Evolutionary conservation across 192 early-diverging fungal genomes (phyloP).

Genomic region (Gigaspora rosea): DNA sequence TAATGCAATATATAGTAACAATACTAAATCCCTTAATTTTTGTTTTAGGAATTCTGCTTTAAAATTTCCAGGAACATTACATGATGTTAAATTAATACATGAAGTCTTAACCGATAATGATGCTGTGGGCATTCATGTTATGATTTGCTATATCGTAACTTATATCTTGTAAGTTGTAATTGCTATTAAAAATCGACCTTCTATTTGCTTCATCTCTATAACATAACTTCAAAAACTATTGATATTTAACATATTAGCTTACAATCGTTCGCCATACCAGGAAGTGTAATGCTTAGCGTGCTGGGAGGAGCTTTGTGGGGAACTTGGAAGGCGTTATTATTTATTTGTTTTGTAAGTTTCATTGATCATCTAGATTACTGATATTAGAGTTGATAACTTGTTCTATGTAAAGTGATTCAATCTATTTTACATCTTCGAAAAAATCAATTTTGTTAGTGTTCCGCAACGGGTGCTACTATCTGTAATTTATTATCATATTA

Average conservation of each 20-base stretch:
- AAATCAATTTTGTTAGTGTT: constrained; percentile 41
- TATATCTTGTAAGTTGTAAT: constrained; percentile 27
- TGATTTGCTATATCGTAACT: constrained; percentile 20
- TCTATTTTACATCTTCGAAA: not conserved
- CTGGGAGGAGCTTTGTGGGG: constrained; percentile 58
- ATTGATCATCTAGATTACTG: not conserved
- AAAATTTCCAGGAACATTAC: constrained; percentile 18
- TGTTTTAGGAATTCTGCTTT: not conserved
- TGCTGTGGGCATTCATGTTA: not conserved
- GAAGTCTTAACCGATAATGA: not conserved
- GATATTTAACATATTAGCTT: constrained; percentile 35
- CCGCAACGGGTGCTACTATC: constrained; percentile 50
- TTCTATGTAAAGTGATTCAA: not conserved
- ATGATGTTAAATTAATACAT: constrained; percentile 26
- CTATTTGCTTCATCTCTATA: not conserved
- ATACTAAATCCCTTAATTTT: not conserved
- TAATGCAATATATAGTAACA: not conserved
- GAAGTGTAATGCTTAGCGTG: constrained; percentile 59
- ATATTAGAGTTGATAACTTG: not conserved
- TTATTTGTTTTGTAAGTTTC: constrained; percentile 44
- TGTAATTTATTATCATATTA: constrained; percentile 56
- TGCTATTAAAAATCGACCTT: not conserved
- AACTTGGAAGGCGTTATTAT: constrained; percentile 52
- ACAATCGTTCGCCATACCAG: constrained; percentile 62
- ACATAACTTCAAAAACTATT: not conserved